A percentile compares a stretch with the other conserved stretches of the same genome.
Conservation (phyloP, 768 basidiomycete genomes). For the Trametes maxima region DNA sequence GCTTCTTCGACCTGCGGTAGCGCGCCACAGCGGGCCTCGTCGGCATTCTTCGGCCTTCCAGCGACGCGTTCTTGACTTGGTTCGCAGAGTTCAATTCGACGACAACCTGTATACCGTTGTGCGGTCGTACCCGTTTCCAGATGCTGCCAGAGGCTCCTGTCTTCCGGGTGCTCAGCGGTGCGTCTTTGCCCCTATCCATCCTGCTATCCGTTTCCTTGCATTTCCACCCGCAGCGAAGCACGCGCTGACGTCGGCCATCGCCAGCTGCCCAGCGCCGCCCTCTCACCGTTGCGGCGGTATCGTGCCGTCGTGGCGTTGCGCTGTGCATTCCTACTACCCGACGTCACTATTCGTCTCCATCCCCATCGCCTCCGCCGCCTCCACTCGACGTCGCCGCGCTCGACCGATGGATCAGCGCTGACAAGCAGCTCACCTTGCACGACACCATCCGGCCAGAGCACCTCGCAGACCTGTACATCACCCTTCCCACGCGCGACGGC, state of each 20-base stretch:
- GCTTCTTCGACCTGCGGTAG: background rate
- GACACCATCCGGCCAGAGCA: conserved; percentile 59
- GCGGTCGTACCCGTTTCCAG: conserved; percentile 11
- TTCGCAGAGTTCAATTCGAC: background rate
- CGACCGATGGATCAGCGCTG: conserved; percentile 56
- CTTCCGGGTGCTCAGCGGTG: conserved; percentile 5
- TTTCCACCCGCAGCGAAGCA: conserved; percentile 17
- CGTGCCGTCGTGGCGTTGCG: conserved; percentile 15
- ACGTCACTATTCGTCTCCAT: conserved; percentile 20
- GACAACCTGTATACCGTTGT: background rate
- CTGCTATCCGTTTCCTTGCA: conserved; percentile 10
- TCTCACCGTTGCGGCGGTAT: conserved; percentile 13
- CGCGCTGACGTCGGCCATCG: conserved; percentile 11
- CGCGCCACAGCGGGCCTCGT: conserved; percentile 5
- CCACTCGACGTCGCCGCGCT: conserved; percentile 31
- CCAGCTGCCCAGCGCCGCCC: conserved; percentile 18
- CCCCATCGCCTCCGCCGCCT: conserved; percentile 8
- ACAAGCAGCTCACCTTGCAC: conserved; percentile 46
- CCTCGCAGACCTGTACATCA: conserved; percentile 64
- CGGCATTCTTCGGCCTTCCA: conserved; percentile 9
- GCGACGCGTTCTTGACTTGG: background rate
- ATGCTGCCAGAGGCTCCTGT: conserved; percentile 14
- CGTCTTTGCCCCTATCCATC: background rate
- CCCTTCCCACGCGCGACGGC: conserved; percentile 74
- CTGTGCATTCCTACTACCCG: conserved; percentile 11